phyloP scores from a whole-genome alignment of 805 yeast species.

The Cyberlindnera subsufficiens region DNA sequence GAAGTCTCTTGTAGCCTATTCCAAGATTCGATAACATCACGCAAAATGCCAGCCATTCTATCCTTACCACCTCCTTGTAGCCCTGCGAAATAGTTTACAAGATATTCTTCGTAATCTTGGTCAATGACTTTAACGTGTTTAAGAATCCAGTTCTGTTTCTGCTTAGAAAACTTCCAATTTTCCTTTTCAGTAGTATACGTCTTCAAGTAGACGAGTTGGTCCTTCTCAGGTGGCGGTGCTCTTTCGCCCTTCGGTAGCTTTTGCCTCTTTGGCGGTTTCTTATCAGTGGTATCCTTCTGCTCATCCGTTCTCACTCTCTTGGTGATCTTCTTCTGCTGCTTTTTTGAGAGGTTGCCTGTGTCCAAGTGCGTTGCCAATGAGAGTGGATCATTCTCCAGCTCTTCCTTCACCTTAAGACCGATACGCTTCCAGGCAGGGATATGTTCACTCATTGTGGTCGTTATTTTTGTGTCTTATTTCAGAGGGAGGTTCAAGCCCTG shows the following conservation, averaged over 20 bases:
- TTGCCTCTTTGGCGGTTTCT: constrained; percentile 63
- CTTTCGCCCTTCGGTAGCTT: constrained; percentile 67
- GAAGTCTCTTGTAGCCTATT: constrained; percentile 29
- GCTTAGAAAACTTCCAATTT: constrained; percentile 81
- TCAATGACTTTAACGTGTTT: constrained; percentile 53
- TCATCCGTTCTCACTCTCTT: constrained; percentile 13
- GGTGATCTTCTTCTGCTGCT: constrained; percentile 36
- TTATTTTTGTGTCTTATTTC: neutral
- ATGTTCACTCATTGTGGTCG: constrained; percentile 18
- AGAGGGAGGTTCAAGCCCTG: neutral
- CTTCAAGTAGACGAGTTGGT: constrained; percentile 61
- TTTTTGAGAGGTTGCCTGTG: constrained; percentile 34
- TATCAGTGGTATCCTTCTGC: constrained; percentile 15
- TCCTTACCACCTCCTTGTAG: constrained; percentile 67
- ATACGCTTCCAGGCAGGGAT: constrained; percentile 84
- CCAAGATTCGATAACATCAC: constrained; percentile 47
- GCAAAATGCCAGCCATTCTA: constrained; percentile 46
- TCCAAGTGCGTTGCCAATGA: constrained; percentile 40
- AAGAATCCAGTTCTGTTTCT: constrained; percentile 81
- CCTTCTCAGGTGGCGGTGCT: constrained; percentile 69
- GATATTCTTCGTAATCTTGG: constrained; percentile 42
- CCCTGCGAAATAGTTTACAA: constrained; percentile 49
- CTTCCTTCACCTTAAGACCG: constrained; percentile 58
- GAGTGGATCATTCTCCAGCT: constrained; percentile 39
- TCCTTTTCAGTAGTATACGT: constrained; percentile 49